Evolutionary conservation across 495 filamentous ascomycete genomes (phyloP).

Genomic region (Trichodelitschia bisporula): DNA sequence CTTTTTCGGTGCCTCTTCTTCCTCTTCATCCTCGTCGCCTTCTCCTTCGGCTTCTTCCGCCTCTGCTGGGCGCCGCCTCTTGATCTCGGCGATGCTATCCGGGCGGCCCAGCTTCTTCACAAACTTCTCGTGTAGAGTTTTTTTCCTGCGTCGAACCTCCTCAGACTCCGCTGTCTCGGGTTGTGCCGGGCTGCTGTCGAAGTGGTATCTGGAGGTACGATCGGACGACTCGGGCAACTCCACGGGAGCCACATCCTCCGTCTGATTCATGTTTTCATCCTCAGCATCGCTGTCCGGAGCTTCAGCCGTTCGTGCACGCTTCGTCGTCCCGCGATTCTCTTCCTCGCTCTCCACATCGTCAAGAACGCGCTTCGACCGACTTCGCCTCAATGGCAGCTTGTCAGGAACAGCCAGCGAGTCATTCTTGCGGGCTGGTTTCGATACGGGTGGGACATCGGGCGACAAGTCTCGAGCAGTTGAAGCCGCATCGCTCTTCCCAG

Average conservation of each 20-base stretch:
- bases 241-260: conserved; percentile 4
- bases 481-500: conserved; percentile 5
- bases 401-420: neutral
- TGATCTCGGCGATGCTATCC: conserved; percentile 50
- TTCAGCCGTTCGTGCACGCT: neutral
- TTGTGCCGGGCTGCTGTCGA: conserved; percentile 21
- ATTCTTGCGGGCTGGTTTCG: neutral
- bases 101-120: conserved; percentile 70
- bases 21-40: conserved; percentile 21
- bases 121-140: conserved; percentile 62
- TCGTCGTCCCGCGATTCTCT: neutral
- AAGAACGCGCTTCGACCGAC: conserved; percentile 8
- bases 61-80: conserved; percentile 26
- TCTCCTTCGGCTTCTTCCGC: conserved; percentile 14
- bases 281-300: neutral
- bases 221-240: conserved; percentile 8
- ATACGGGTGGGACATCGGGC: neutral
- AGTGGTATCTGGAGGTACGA: conserved; percentile 24
- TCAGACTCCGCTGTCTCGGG: conserved; percentile 19
- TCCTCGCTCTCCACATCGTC: conserved; percentile 3
- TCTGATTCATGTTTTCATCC: neutral
- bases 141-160: conserved; percentile 22
- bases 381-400: conserved; percentile 3
- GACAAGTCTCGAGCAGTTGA: conserved; percentile 3
- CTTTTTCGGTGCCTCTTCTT: conserved; percentile 22